phyloP scores from a whole-genome alignment of 2,329 filamentous ascomycete genomes.

The Xylaria sp. region DNA sequence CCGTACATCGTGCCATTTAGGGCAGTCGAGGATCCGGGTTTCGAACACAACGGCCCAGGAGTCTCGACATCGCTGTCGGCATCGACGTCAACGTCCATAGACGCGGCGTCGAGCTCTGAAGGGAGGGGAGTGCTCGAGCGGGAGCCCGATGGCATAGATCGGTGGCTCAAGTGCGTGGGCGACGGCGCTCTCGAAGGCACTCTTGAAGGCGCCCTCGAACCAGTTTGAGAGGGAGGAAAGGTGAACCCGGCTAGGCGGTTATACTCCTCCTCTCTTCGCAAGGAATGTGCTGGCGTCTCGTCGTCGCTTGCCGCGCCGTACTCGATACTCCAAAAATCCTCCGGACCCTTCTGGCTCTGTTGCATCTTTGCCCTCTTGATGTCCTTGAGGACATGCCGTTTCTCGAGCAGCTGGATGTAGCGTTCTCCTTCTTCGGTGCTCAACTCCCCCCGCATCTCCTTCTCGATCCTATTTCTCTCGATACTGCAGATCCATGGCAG shows the following conservation, averaged over 20 bases:
- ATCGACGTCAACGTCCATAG: conserved; percentile 36
- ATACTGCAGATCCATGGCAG: conserved; percentile 79
- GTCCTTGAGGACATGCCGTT: conserved; percentile 60
- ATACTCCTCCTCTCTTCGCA: conserved; percentile 27
- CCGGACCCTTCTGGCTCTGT: conserved; percentile 52
- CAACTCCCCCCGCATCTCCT: conserved; percentile 65
- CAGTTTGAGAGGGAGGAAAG: conserved; percentile 26
- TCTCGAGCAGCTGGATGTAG: conserved; percentile 61
- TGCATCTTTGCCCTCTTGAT: conserved; percentile 59
- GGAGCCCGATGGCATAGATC: conserved; percentile 49
- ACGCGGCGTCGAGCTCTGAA: conserved; percentile 39
- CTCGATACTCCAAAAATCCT: conserved; percentile 83
- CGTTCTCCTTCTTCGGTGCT: conserved; percentile 62
- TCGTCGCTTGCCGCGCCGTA: conserved; percentile 66
- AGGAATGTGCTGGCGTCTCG: conserved; percentile 39
- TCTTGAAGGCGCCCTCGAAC: conserved; percentile 46
- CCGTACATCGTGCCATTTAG: conserved; percentile 81
- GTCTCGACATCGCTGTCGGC: conserved; percentile 58
- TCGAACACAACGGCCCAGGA: conserved; percentile 55
- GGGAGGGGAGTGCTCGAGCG: conserved; percentile 38
- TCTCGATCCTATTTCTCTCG: conserved; percentile 80
- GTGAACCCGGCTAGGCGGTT: conserved; percentile 23
- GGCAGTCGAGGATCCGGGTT: conserved; percentile 56
- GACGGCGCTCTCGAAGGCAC: conserved; percentile 51
- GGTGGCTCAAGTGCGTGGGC: conserved; percentile 50